A percentile compares a stretch with the other conserved stretches of the same genome.
phyloP scores from a whole-genome alignment of 805 yeast species.

The Lipomyces chichibuensis region DNA sequence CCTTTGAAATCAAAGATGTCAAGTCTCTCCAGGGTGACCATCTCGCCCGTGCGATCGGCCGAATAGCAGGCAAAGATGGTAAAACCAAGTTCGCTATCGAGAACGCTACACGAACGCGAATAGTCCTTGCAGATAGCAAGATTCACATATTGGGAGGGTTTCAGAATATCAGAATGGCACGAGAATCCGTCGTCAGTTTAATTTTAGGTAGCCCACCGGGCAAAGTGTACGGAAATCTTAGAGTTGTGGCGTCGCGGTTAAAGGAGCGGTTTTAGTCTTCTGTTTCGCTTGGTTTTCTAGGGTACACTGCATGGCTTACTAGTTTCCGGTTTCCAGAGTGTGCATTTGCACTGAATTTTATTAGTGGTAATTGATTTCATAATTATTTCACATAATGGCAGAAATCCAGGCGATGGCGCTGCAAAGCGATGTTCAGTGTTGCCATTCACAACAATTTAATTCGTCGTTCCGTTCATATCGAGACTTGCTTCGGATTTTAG shows the following conservation, averaged over 20 bases:
- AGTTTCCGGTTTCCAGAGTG: background rate
- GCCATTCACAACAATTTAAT: background rate
- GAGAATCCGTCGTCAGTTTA: constrained; percentile 92
- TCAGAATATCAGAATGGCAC: constrained; percentile 96
- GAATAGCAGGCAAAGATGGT: constrained; percentile 99
- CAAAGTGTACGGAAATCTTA: constrained; percentile 93
- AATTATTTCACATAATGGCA: background rate
- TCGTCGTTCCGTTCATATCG: too few species aligned
- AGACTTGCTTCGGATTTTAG: too few species aligned
- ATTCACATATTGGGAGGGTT: constrained; percentile 97
- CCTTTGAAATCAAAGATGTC: constrained; percentile 95
- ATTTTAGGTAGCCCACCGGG: constrained; percentile 99
- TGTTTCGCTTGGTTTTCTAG: background rate
- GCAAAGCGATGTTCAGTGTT: background rate
- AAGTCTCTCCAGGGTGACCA: constrained; percentile 95
- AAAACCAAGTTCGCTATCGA: constrained; percentile 98
- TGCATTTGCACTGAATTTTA: background rate
- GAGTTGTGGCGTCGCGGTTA: constrained; percentile 95
- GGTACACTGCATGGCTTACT: background rate
- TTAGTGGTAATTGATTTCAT: background rate
- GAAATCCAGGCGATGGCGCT: background rate
- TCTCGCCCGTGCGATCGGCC: constrained; percentile 96
- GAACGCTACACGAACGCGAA: constrained; percentile 97
- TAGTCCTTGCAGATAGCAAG: constrained; percentile 94
- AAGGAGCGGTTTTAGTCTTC: constrained; percentile 81